A percentile compares a stretch with the other conserved stretches of the same genome.
Conservation (phyloP, 2,329 filamentous ascomycete genomes). For the Teratosphaeria destructans region DNA sequence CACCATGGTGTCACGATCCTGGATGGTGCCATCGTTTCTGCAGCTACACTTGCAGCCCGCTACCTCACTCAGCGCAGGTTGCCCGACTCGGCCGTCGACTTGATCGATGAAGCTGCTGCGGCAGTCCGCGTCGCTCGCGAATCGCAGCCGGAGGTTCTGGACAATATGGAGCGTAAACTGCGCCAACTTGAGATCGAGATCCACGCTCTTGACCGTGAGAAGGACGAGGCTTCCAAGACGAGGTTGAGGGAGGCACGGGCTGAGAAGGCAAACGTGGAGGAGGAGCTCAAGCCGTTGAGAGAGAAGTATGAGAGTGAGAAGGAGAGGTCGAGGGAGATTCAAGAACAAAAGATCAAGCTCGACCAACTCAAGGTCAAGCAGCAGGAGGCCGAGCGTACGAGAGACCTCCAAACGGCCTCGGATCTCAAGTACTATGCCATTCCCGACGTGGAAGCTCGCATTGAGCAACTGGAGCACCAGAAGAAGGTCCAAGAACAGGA, state of each 20-base stretch:
- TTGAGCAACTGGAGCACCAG: conserved; percentile 69
- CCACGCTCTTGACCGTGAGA: conserved; percentile 84
- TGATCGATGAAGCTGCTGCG: conserved; percentile 91
- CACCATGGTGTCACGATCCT: conserved; percentile 97
- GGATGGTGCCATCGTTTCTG: conserved; percentile 82
- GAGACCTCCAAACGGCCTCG: conserved; percentile 77
- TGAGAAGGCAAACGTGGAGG: conserved; percentile 87
- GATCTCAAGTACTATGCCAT: conserved; percentile 97
- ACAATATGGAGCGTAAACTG: conserved; percentile 81
- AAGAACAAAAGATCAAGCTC: conserved; percentile 80
- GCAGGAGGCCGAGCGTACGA: conserved; percentile 80
- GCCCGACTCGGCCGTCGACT: conserved; percentile 90
- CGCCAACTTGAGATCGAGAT: conserved; percentile 96
- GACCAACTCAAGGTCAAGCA: conserved; percentile 84
- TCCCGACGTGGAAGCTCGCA: conserved; percentile 74
- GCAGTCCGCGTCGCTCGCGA: conserved; percentile 93
- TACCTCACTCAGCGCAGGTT: conserved; percentile 86
- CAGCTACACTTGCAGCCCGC: conserved; percentile 82
- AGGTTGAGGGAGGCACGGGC: conserved; percentile 75
- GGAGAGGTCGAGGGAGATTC: conserved; percentile 79
- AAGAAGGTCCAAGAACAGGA: conserved; percentile 71
- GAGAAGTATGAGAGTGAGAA: conserved; percentile 96
- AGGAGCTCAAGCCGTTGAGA: conserved; percentile 80
- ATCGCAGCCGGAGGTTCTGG: conserved; percentile 90
- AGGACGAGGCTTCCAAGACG: conserved; percentile 81